Base-by-base conservation (phyloP, 2,329 filamentous ascomycete species). In the Anthostomella pinea region DNA sequence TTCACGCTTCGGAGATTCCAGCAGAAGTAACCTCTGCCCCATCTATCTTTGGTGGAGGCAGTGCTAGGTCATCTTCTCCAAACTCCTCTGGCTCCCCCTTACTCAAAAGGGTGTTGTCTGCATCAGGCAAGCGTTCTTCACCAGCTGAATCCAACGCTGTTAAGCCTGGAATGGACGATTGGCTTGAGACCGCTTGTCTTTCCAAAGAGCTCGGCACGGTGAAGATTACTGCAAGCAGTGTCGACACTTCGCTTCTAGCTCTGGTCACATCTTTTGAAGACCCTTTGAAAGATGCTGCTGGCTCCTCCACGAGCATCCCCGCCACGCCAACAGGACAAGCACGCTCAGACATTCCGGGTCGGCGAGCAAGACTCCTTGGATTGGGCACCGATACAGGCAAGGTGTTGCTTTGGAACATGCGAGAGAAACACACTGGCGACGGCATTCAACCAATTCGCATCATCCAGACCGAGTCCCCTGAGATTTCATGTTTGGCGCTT, bases 381-480 rank as follows among this genome's bases (percentile, higher is more conserved):
- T 67, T 89, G 30, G 93, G 93, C 13, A 97, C 90, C 0, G 81
- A 79, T 35, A 77, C 71, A 8, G 93, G 93, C 0, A 71, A 71
- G n/a, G 70, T 97, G 6, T 63, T 93, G 6, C 63, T 95, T 1
- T 98, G 90, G 89, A 85, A 98, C 55, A 76, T 87, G 51, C 83
- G 93, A 35, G 81, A 84, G 18, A 67, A 75, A 3, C 77, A 72
- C 50, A 48, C 70, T 1, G 60, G 68, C 18, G 83, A 83, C 45
- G 70, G 67, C 4, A 66, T 95, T 27, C 68, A 75, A 9, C 87
- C 91, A 1, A 57, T 94, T n/a, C 81, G 88, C 18, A 72, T 85
- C 33, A 90, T 97, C 29, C 81, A 90, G 52, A 97, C 93, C 0
- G 88, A 95, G 29, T 97, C 91, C 0, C 89, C 91, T 0, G 78